Evolutionary conservation across 1,284 basidiomycete genomes (phyloP).

Genomic region (Ceratobasidium sp.): DNA sequence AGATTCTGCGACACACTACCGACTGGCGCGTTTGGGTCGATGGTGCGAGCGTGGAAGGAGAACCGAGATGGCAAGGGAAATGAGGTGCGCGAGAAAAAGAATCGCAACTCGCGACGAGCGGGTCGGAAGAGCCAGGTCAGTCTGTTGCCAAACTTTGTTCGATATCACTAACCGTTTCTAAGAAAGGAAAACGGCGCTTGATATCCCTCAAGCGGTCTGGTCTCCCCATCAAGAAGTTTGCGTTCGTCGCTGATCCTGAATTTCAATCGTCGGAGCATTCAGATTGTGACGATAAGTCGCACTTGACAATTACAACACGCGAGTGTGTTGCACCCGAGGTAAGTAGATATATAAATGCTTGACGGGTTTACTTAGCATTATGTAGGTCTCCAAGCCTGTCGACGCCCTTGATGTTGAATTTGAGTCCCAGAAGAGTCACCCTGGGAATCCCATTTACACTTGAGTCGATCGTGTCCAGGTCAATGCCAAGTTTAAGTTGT

Average conservation of each 20-base stretch:
- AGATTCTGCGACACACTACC: neutral
- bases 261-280: slow-evolving; percentile 2
- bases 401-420: neutral
- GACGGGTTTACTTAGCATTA: neutral
- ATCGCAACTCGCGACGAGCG: neutral
- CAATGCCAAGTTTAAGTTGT: neutral
- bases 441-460: neutral
- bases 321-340: neutral
- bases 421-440: neutral
- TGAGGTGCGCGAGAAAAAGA: neutral
- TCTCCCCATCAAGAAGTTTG: neutral
- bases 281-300: neutral
- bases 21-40: neutral
- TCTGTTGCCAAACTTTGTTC: neutral
- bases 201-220: neutral
- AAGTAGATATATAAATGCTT: neutral
- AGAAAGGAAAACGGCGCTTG: neutral
- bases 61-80: neutral
- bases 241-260: neutral
- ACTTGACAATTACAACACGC: neutral
- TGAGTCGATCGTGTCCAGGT: neutral
- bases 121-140: neutral
- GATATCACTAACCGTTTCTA: neutral
- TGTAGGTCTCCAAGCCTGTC: neutral
- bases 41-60: neutral